Percentiles rank a stretch among this genome's conserved stretches.
Conservation (phyloP, 371 early-diverging fungal species). For the Rhizomucor miehei region DNA sequence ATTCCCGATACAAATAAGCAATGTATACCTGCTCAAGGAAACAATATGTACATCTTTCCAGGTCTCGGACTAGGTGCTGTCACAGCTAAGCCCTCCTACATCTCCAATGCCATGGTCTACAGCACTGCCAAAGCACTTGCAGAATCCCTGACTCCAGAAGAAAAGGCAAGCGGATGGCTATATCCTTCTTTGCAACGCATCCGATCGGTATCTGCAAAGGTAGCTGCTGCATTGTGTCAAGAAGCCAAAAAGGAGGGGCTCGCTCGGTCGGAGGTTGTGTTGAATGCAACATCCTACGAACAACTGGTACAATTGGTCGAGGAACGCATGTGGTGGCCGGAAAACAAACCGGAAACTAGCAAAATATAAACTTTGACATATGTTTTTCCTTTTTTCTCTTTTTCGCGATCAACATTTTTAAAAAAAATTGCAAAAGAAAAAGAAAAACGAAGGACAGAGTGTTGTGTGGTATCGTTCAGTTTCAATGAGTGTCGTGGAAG, state of each 20-base stretch:
- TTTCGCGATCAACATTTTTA: no score
- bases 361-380: conserved; percentile 6
- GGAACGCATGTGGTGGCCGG: conserved; percentile 48
- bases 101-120: conserved; percentile 82
- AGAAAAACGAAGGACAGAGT: no score
- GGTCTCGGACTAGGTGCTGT: conserved; percentile 85
- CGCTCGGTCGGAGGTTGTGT: conserved; percentile 25
- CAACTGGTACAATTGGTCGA: conserved; percentile 28
- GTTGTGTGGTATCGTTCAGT: no score
- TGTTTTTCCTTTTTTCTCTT: no score
- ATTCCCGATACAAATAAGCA: conserved; percentile 43
- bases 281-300: conserved; percentile 8
- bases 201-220: conserved; percentile 71
- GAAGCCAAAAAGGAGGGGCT: conserved; percentile 61
- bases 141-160: conserved; percentile 65
- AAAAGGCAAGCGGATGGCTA: conserved; percentile 60
- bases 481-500: no score
- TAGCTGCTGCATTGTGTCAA: conserved; percentile 73
- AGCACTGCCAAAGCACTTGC: conserved; percentile 77
- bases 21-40: conserved; percentile 16
- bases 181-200: conserved; percentile 85
- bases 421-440: no score
- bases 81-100: conserved; percentile 58
- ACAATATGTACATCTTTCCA: conserved; percentile 61
- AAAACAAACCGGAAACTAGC: background rate